Evolutionary conservation across 305 asterid genomes (phyloP).

Genomic region (Withania somnifera): DNA sequence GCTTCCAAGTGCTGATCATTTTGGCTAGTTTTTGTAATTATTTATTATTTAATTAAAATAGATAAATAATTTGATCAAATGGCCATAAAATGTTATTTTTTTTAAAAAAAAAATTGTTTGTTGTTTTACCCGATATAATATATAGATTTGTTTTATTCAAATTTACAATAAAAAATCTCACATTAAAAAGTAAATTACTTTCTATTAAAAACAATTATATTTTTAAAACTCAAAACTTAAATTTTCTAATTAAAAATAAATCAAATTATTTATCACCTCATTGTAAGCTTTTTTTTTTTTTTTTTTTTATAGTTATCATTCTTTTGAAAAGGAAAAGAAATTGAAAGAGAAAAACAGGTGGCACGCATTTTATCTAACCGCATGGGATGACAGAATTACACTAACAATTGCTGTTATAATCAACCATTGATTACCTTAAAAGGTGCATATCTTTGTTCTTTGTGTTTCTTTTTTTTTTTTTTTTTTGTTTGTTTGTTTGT

Average conservation of each 20-base stretch:
- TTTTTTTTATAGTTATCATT: neutral
- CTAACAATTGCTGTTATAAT: neutral
- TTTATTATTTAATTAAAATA: no score
- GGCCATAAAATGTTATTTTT: no score
- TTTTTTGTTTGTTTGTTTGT: no score
- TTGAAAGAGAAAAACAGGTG: neutral
- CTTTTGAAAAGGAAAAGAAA: neutral
- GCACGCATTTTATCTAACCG: neutral
- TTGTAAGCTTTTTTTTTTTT: neutral
- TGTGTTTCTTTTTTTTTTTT: neutral
- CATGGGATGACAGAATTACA: neutral
- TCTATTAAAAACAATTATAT: neutral
- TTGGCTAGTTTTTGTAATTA: no score
- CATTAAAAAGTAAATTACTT: neutral
- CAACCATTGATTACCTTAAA: conserved; percentile 6
- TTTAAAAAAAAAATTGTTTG: no score
- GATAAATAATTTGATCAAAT: no score
- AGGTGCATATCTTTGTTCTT: neutral
- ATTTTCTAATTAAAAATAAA: neutral
- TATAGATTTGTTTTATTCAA: no score
- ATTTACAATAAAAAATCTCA: neutral
- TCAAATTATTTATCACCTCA: neutral
- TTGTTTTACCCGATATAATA: no score
- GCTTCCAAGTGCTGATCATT: no score
- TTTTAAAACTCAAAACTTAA: neutral